Evolutionary conservation across 1,284 basidiomycete genomes (phyloP).

Genomic region (Thelephora terrestris): DNA sequence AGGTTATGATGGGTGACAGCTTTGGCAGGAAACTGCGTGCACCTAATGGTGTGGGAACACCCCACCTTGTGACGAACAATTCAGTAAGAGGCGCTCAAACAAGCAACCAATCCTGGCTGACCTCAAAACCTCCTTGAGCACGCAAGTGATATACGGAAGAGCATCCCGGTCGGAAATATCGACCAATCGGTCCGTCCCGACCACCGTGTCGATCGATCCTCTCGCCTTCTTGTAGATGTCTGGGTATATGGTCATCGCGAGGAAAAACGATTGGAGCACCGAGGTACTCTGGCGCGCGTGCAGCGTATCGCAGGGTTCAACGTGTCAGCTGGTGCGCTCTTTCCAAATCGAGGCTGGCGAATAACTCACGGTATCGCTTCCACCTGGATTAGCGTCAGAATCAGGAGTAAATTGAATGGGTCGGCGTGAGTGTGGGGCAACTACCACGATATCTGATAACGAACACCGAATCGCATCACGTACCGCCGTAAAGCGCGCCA

Average conservation of each 20-base stretch:
- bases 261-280: conserved; percentile 15
- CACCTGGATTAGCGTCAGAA: too few relatives aligned
- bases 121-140: conserved; percentile 21
- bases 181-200: conserved; percentile 22
- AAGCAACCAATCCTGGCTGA: conserved; percentile 5
- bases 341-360: too few relatives aligned
- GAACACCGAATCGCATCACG: too few relatives aligned
- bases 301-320: too few relatives aligned
- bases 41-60: background rate
- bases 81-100: too few relatives aligned
- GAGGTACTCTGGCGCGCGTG: conserved; percentile 12
- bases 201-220: conserved; percentile 22
- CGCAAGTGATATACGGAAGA: conserved; percentile 25
- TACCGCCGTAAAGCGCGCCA: too few relatives aligned
- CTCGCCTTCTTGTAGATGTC: conserved; percentile 19
- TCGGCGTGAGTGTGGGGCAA: too few relatives aligned
- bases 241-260: conserved; percentile 18
- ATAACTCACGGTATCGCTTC: conserved; percentile 13
- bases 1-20: background rate
- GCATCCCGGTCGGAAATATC: conserved; percentile 22
- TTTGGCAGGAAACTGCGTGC: background rate
- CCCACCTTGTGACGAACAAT: too few relatives aligned
- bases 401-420: too few relatives aligned
- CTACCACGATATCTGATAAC: too few relatives aligned
- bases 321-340: too few relatives aligned